Percentiles rank a stretch among this genome's conserved stretches.
phyloP scores from a whole-genome alignment of 306 rosid genomes.

The Gillenia trifoliata region DNA sequence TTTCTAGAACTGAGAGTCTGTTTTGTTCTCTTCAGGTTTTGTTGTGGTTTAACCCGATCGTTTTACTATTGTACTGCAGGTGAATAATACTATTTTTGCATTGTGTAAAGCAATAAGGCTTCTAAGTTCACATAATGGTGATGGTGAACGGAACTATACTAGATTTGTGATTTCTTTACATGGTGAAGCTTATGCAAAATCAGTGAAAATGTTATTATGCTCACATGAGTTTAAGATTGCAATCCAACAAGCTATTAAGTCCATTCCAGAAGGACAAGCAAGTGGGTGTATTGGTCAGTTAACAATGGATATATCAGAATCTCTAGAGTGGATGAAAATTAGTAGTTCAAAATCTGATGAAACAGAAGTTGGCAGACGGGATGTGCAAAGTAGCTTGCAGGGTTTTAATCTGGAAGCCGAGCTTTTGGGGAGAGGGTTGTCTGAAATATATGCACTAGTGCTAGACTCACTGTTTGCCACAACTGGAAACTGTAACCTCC shows the following conservation, averaged over 20 bases:
- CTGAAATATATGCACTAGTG: constrained; percentile 64
- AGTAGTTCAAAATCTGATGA: constrained; percentile 28
- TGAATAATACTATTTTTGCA: constrained; percentile 55
- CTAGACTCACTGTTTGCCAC: constrained; percentile 68
- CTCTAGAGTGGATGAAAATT: constrained; percentile 61
- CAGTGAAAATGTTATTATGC: constrained; percentile 62
- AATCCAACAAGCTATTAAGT: constrained; percentile 48
- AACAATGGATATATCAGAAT: constrained; percentile 57
- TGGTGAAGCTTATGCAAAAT: constrained; percentile 43
- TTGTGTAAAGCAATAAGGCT: constrained; percentile 77
- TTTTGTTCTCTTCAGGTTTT: neutral
- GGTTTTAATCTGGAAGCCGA: constrained; percentile 44
- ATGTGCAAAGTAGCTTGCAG: neutral
- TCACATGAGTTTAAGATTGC: constrained; percentile 52
- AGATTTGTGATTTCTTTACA: constrained; percentile 43
- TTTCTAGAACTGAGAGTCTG: neutral
- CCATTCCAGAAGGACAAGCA: constrained; percentile 88
- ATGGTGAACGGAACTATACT: constrained; percentile 31
- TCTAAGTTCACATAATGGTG: constrained; percentile 24
- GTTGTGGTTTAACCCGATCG: constrained; percentile 10
- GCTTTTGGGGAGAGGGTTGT: constrained; percentile 74
- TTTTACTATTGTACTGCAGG: constrained; percentile 51
- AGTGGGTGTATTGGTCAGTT: constrained; percentile 56
- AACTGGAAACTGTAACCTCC: constrained; percentile 55
- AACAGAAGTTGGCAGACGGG: constrained; percentile 21